Conservation (phyloP, 768 basidiomycete genomes). For the Rhizopogon roseolus region DNA sequence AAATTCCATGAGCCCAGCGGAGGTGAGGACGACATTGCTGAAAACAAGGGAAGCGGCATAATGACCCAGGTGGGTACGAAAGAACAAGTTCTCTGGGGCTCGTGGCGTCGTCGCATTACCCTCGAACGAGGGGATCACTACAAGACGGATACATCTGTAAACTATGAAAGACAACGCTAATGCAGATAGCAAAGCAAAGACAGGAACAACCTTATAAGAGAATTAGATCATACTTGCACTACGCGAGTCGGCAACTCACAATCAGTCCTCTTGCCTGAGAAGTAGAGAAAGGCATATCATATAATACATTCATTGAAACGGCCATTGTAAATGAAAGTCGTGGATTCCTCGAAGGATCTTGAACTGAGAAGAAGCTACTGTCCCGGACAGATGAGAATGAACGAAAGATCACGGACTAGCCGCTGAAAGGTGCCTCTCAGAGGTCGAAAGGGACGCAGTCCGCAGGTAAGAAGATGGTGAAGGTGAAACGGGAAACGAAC, state of each 20-base stretch:
- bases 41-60: constrained; percentile 63
- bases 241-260: constrained; percentile 12
- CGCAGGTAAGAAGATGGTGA: constrained; percentile 19
- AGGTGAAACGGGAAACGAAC: constrained; percentile 14
- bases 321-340: constrained; percentile 6
- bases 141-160: constrained; percentile 44
- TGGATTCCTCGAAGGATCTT: background rate
- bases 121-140: constrained; percentile 28
- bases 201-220: constrained; percentile 35
- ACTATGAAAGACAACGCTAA: constrained; percentile 48
- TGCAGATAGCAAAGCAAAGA: constrained; percentile 51
- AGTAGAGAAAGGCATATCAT: constrained; percentile 9
- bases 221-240: background rate
- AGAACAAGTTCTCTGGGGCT: constrained; percentile 51
- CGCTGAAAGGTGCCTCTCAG: constrained; percentile 23
- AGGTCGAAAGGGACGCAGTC: constrained; percentile 28
- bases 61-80: constrained; percentile 66
- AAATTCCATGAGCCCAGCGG: constrained; percentile 51
- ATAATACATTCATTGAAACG: background rate
- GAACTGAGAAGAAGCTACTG: constrained; percentile 4
- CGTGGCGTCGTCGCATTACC: constrained; percentile 23
- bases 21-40: constrained; percentile 48
- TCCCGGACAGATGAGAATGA: constrained; percentile 9
- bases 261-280: constrained; percentile 10
- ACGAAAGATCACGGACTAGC: constrained; percentile 16